Percentiles rank a stretch among this genome's conserved stretches.
These are phyloP conservation scores for Trichoderma reesei DNA, from an alignment of 495 filamentous ascomycete species.

Conservation along the genomic window DNA sequence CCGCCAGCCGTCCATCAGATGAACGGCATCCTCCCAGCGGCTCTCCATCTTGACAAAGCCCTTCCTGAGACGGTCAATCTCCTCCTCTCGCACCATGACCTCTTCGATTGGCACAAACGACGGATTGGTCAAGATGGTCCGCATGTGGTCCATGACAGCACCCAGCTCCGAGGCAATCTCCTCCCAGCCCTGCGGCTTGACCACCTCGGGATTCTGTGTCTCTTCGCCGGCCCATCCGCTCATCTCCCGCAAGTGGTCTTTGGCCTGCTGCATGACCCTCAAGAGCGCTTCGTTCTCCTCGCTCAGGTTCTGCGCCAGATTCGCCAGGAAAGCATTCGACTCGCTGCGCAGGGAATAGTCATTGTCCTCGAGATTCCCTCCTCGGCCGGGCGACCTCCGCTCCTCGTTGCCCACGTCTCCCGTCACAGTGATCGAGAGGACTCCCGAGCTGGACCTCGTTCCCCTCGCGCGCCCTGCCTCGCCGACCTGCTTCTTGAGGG, in stretches of 20 bases:
- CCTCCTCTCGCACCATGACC: conserved; percentile 80
- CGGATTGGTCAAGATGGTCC: conserved; percentile 79
- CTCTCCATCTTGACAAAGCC: conserved; percentile 88
- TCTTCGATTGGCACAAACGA: conserved; percentile 95
- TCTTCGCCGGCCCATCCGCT: conserved; percentile 51
- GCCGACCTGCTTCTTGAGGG: conserved; percentile 68
- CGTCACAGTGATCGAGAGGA: conserved; percentile 46
- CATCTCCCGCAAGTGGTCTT: conserved; percentile 64
- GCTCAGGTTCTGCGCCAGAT: conserved; percentile 76
- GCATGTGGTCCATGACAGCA: conserved; percentile 64
- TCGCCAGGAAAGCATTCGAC: conserved; percentile 85
- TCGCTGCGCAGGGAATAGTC: conserved; percentile 71
- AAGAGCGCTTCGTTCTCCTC: conserved; percentile 89
- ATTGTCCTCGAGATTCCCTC: conserved; percentile 43
- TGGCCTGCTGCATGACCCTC: conserved; percentile 57
- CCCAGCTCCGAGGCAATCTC: conserved; percentile 65
- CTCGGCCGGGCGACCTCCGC: conserved; percentile 25
- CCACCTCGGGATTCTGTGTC: conserved; percentile 26
- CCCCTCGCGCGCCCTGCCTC: conserved; percentile 41
- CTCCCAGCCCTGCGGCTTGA: conserved; percentile 54
- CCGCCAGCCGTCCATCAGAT: conserved; percentile 89
- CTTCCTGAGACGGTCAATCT: conserved; percentile 68
- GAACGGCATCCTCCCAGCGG: conserved; percentile 80
- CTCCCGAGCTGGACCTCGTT: conserved; percentile 34
- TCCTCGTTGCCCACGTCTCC: conserved; percentile 33